Evolutionary conservation across 352 stramenopile genomes (phyloP).

Genomic region (Globisporangium lucens): DNA sequence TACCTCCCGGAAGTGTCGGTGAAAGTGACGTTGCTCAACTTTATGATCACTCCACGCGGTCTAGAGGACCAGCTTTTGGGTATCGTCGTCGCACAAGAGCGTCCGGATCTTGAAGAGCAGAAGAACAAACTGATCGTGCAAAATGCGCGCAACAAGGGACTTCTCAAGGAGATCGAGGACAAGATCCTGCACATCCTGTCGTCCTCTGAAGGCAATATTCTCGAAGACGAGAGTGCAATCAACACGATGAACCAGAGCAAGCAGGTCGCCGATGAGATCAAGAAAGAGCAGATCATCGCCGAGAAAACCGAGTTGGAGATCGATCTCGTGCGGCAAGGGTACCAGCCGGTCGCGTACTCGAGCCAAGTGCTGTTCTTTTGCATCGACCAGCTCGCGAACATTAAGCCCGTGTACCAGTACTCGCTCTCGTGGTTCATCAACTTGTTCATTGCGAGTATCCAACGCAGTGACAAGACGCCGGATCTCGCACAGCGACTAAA

Average conservation of each 20-base stretch:
- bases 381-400: conserved; percentile 92
- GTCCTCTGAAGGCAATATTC: conserved; percentile 90
- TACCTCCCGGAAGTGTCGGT: conserved; percentile 93
- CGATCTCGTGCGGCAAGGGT: conserved; percentile 82
- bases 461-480: conserved; percentile 72
- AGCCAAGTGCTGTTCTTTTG: conserved; percentile 94
- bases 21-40: conserved; percentile 93
- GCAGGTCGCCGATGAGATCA: conserved; percentile 90
- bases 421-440: conserved; percentile 92
- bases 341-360: conserved; percentile 88
- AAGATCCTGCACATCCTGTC: conserved; percentile 92
- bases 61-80: conserved; percentile 91
- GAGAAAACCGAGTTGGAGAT: conserved; percentile 92
- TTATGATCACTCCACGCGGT: conserved; percentile 94
- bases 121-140: conserved; percentile 93
- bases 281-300: conserved; percentile 89
- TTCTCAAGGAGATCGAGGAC: conserved; percentile 94
- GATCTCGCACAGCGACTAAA: conserved; percentile 74
- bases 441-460: conserved; percentile 88
- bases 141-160: conserved; percentile 87
- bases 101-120: conserved; percentile 91
- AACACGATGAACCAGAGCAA: conserved; percentile 92
- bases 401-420: conserved; percentile 93
- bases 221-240: conserved; percentile 92
- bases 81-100: conserved; percentile 91